Conservation (phyloP, 2,329 filamentous ascomycete genomes). For the Chaetomiaceae sp. region DNA sequence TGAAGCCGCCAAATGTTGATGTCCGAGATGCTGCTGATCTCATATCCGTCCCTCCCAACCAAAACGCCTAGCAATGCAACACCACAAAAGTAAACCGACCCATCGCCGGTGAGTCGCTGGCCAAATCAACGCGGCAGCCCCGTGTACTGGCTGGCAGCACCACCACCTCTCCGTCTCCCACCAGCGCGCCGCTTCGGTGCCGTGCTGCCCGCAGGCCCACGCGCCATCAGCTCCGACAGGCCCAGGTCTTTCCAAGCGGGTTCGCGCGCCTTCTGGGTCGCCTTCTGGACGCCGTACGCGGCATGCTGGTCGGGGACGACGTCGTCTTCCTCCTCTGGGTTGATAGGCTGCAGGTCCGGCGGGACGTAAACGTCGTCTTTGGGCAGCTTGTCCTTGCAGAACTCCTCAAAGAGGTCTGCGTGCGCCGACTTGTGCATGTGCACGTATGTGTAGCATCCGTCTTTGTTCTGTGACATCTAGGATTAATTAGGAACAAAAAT, state of each 20-base stretch:
- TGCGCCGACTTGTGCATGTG: slow-evolving; percentile 69
- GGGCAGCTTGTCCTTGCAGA: slow-evolving; percentile 65
- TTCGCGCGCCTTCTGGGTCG: slow-evolving; percentile 67
- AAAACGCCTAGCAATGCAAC: slow-evolving; percentile 15
- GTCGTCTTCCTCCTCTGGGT: slow-evolving; percentile 84
- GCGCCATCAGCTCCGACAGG: slow-evolving; percentile 63
- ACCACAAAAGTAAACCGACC: slow-evolving; percentile 6
- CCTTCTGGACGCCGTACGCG: slow-evolving; percentile 78
- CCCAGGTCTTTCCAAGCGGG: slow-evolving; percentile 76
- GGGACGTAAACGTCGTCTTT: slow-evolving; percentile 79
- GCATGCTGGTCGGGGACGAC: slow-evolving; percentile 85
- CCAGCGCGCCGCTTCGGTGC: slow-evolving; percentile 4
- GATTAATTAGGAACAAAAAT: not conserved
- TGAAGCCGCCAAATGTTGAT: not conserved
- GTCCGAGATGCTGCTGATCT: not conserved
- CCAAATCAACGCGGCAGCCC: slow-evolving; percentile 33
- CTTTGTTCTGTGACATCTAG: slow-evolving; percentile 55
- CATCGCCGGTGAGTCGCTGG: not conserved
- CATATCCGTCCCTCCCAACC: not conserved
- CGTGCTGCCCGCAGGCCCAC: slow-evolving; percentile 43
- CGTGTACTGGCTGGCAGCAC: slow-evolving; percentile 21
- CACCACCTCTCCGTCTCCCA: slow-evolving; percentile 18
- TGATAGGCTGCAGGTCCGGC: slow-evolving; percentile 72
- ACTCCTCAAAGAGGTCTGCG: slow-evolving; percentile 75
- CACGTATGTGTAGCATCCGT: slow-evolving; percentile 68